phyloP scores from a whole-genome alignment of 345 rosid genomes.

The Citrus sinensis region DNA sequence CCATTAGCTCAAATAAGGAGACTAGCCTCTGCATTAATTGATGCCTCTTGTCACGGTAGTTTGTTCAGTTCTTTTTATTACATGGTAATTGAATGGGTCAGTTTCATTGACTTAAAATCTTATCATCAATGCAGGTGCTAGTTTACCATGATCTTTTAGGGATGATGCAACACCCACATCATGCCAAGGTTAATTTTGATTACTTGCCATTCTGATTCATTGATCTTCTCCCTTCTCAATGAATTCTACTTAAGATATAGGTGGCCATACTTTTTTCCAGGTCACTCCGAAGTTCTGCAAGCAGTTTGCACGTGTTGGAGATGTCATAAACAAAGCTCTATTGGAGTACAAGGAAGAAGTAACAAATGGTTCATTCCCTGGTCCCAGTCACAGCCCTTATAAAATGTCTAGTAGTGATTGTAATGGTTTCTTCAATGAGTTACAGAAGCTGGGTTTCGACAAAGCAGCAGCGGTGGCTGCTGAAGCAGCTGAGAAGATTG shows the following conservation, averaged over 20 bases:
- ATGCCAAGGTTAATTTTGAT: slow-evolving; percentile 67
- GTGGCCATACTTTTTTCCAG: slow-evolving; percentile 28
- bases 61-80: neutral
- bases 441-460: slow-evolving; percentile 67
- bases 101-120: neutral
- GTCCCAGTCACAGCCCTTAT: slow-evolving; percentile 72
- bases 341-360: slow-evolving; percentile 79
- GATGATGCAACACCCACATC: slow-evolving; percentile 96
- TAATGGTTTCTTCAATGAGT: slow-evolving; percentile 57
- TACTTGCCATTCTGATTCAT: neutral
- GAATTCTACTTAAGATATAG: neutral
- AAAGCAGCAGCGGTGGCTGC: slow-evolving; percentile 73
- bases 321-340: slow-evolving; percentile 71
- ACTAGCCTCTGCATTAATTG: no score
- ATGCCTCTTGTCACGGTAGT: neutral
- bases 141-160: slow-evolving; percentile 94
- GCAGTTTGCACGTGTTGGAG: slow-evolving; percentile 72
- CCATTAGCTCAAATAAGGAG: neutral
- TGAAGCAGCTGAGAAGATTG: slow-evolving; percentile 20
- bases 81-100: neutral
- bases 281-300: slow-evolving; percentile 93
- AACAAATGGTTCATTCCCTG: slow-evolving; percentile 61
- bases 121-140: slow-evolving; percentile 49
- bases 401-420: slow-evolving; percentile 54
- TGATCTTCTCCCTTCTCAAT: neutral